Base-by-base conservation (phyloP, 2,329 filamentous ascomycete genomes). In the Fusarium mundagurra region DNA sequence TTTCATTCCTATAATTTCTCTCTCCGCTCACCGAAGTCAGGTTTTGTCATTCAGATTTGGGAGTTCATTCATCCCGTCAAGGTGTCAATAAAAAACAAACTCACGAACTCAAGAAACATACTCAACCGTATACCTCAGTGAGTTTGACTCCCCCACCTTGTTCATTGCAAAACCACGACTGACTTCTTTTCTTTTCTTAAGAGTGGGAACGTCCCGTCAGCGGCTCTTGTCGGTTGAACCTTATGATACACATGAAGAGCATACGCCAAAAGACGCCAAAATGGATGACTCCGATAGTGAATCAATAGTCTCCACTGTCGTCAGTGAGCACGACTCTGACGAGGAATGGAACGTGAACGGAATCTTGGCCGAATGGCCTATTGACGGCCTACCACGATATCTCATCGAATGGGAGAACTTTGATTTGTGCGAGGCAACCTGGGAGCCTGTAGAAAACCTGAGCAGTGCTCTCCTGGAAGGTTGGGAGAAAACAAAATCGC, bases 391-490 rank as follows among this genome's bases (percentile, higher is more conserved):
- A 29, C 62, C 63, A 6, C 73, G 71, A 50, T 86, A 81, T 65
- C 78, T 86, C 8, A 77, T 85, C 17, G 71, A 81, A 61, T 86
- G 84, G 84, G 77, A 80, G 27, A 80, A 79, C 5, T 85, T 77
- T 53, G 71, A 77, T 2, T 75, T 85, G 1, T 67, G 74, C 36
- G 78, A 81, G n/a, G 82, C 82, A 51, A 82, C 81, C 7, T 91
- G 88, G 88, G 88, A 91, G 72, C 87, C 88, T 1, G 72, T 77
- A 16, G 78, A 83, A 10, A 81, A 88, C 62, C 76, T 90, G 8
- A 80, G 80, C 1, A 70, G 79, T 5, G 80, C 81, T 0, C 78
- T 89, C 10, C 75, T 85, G 5, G 67, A 76, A 0, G 77, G 83
- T 6, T 90, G 88, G 88, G 78, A 83, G 55, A 77, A 81, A 33